These are phyloP conservation scores for Neophaeococcomyces aloes DNA, from an alignment of 2,329 filamentous ascomycete species.

Conservation along the genomic window DNA sequence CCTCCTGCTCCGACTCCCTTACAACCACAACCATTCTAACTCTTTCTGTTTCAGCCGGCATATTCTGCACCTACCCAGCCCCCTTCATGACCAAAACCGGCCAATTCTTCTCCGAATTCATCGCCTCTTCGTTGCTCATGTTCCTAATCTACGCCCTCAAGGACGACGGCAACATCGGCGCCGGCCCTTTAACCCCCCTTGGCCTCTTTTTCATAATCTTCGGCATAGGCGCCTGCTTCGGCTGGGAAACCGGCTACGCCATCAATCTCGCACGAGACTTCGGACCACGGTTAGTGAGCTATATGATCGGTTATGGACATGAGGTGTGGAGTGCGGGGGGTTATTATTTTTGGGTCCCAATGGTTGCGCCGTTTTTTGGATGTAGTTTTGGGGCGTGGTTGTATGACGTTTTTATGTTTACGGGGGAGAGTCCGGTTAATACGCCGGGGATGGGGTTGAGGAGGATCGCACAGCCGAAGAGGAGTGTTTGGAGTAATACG, in stretches of 20 bases:
- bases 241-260: slow-evolving; percentile 67
- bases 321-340: slow-evolving; percentile 57
- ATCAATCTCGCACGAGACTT: slow-evolving; percentile 67
- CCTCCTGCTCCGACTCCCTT: no score
- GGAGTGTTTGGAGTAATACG: slow-evolving; percentile 19
- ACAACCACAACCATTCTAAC: background rate
- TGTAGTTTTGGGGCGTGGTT: slow-evolving; percentile 54
- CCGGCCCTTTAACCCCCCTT: slow-evolving; percentile 49
- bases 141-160: slow-evolving; percentile 62
- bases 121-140: slow-evolving; percentile 58
- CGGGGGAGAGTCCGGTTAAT: slow-evolving; percentile 57
- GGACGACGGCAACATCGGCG: slow-evolving; percentile 38
- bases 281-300: slow-evolving; percentile 47
- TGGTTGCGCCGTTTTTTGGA: slow-evolving; percentile 60
- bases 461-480: slow-evolving; percentile 32
- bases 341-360: slow-evolving; percentile 68
- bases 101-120: slow-evolving; percentile 63
- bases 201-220: slow-evolving; percentile 63
- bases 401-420: slow-evolving; percentile 60
- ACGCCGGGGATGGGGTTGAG: slow-evolving; percentile 55
- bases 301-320: slow-evolving; percentile 56
- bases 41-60: slow-evolving; percentile 39
- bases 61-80: slow-evolving; percentile 63
- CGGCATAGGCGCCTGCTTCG: slow-evolving; percentile 63
- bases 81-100: slow-evolving; percentile 52